Evolutionary conservation across 805 yeast species (phyloP), one percentile per base, ranked within the genome.

Genomic region (Candida quercuum): DNA sequence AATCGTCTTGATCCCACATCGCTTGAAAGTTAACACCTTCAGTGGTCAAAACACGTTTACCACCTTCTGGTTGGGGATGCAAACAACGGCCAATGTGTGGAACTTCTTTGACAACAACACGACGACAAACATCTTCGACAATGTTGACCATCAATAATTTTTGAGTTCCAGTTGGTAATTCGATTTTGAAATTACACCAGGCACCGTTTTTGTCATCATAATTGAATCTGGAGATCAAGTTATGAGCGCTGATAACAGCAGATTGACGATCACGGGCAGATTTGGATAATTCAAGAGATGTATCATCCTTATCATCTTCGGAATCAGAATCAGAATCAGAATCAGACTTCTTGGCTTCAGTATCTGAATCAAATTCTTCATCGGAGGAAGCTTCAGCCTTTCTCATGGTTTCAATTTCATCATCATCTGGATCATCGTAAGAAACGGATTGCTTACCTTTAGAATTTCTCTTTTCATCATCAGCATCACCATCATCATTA

Each of bases 11-110:
- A 38, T 87, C 95, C 98, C 99, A 93, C 95, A 93, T 87, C 36
- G 96, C 94, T 57, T 72, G 73, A 78, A 93, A 93, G 67, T 93
- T 93, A 36, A 93, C 99, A 66, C 99, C 99, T 65, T 94, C 99
- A 17, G 99, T 91, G 40, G 93, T 84, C 51, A 94, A 72, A 28
- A 74, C 72, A 51, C 96, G 80, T 51, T 76, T 77, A 33, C 84
- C 86, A 50, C 72, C 73, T 52, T 76, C 84, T 23, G 82, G 74
- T 34, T 66, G 66, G 35, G 96, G 95, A 48, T 82, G 86, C 46
- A 91, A 68, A 73, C 98, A 89, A 63, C 99, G 82, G 21, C 96
- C 97, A 56, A 93, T 91, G 38, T 73, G 70, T 39, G 93, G 83
- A 48, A 89, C 81, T 64, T 94, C 96, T 54, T 97, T 82, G 15